Evolutionary conservation across 1,284 basidiomycete genomes (phyloP).

Genomic region (Papiliotrema flavescens): DNA sequence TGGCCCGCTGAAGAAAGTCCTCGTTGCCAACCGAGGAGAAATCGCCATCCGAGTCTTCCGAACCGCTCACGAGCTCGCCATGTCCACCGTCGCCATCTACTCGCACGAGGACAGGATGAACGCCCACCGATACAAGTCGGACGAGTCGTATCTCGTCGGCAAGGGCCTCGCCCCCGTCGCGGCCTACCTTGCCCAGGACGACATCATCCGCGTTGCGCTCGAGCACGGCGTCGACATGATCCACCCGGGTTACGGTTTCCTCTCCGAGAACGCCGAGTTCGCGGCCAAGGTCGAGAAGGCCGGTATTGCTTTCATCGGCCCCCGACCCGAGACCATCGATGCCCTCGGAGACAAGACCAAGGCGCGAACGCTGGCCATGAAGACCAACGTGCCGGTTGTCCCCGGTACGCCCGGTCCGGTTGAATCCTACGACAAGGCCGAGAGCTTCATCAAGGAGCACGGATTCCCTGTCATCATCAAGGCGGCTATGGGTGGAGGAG

Average conservation of each 20-base stretch:
- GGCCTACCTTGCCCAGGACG: constrained; percentile 95
- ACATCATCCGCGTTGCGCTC: constrained; percentile 90
- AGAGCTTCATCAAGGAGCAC: constrained; percentile 86
- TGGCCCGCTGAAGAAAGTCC: constrained; percentile 86
- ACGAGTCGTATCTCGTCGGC: constrained; percentile 98
- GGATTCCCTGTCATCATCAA: constrained; percentile 98
- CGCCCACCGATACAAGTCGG: constrained; percentile 98
- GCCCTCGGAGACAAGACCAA: constrained; percentile 98
- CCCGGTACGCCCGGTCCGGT: constrained; percentile 97
- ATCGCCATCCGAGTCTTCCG: constrained; percentile 99
- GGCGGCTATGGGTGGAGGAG: constrained; percentile 97
- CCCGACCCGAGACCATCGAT: constrained; percentile 94
- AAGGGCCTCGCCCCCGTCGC: constrained; percentile 91
- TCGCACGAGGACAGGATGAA: constrained; percentile 94
- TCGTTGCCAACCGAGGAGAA: constrained; percentile 97
- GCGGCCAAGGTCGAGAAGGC: constrained; percentile 96
- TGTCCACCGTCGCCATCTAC: constrained; percentile 99
- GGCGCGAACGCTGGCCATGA: constrained; percentile 74
- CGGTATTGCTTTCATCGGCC: constrained; percentile 95
- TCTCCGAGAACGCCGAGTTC: constrained; percentile 94
- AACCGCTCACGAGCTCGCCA: constrained; percentile 96
- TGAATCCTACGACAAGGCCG: constrained; percentile 73
- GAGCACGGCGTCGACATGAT: constrained; percentile 99
- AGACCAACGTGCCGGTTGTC: constrained; percentile 88
- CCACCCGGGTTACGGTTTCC: constrained; percentile 97